A percentile compares a stretch with the other conserved stretches of the same genome.
These are phyloP conservation scores for Ulmus americana DNA, from an alignment of 331 rosid species.

Conservation along the genomic window DNA sequence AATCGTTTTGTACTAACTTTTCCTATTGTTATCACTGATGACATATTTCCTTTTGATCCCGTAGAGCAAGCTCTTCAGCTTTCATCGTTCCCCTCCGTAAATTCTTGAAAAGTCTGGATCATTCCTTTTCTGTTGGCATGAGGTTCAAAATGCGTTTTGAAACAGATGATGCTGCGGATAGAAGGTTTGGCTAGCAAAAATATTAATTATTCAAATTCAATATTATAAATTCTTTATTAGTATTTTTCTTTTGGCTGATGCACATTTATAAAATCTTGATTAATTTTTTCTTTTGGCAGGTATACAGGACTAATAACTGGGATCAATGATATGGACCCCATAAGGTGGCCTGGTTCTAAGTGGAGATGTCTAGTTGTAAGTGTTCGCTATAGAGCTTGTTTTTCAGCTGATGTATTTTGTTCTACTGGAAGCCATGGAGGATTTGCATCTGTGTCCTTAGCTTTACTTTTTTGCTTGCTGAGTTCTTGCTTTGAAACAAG, in stretches of 20 bases:
- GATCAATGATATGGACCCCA: constrained; percentile 61
- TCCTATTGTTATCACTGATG: not conserved
- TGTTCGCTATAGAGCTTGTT: not conserved
- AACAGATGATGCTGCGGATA: constrained; percentile 81
- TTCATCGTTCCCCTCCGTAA: constrained; percentile 64
- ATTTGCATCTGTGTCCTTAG: not conserved
- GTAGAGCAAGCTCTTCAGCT: constrained; percentile 70
- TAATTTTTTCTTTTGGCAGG: constrained; percentile 34
- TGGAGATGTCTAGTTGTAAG: constrained; percentile 86
- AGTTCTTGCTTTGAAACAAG: not conserved
- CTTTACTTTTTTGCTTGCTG: not conserved
- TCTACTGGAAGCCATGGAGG: not conserved
- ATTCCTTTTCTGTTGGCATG: constrained; percentile 71
- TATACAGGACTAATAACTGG: constrained; percentile 75
- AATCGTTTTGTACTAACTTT: not conserved
- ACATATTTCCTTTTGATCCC: constrained; percentile 5
- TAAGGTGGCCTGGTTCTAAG: constrained; percentile 84
- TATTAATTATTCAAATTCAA: not conserved
- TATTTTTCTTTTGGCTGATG: constrained; percentile 37
- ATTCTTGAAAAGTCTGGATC: constrained; percentile 59
- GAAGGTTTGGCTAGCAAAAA: constrained; percentile 47
- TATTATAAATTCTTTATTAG: constrained; percentile 2
- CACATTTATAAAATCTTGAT: constrained; percentile 19
- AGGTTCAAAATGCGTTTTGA: constrained; percentile 85
- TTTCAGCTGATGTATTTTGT: not conserved